Percentiles rank a stretch among this genome's conserved stretches.
These are phyloP conservation scores for Malassezia restricta DNA, from an alignment of 1,284 basidiomycete species.

Conservation along the genomic window DNA sequence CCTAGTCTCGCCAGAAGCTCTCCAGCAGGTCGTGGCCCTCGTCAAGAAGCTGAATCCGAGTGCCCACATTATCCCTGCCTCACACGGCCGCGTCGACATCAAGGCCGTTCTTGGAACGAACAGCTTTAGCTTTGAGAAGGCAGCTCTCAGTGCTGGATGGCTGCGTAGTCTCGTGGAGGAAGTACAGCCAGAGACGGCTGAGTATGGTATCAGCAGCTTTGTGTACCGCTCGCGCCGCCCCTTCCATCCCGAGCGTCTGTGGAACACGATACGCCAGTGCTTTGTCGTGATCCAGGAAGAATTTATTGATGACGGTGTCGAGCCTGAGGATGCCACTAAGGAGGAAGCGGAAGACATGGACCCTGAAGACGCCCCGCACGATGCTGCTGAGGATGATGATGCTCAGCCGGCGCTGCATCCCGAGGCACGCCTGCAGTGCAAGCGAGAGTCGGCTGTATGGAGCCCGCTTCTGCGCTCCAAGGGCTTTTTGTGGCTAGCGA, in stretches of 20 bases:
- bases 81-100: slow-evolving; percentile 46
- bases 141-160: slow-evolving; percentile 49
- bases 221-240: slow-evolving; percentile 43
- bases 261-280: slow-evolving; percentile 47
- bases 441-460: slow-evolving; percentile 46
- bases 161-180: slow-evolving; percentile 47
- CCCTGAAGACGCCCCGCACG: slow-evolving; percentile 13
- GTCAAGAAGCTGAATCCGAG: slow-evolving; percentile 48
- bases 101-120: slow-evolving; percentile 45
- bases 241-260: slow-evolving; percentile 49
- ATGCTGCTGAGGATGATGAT: slow-evolving; percentile 21
- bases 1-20: slow-evolving; percentile 37
- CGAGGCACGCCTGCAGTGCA: slow-evolving; percentile 45
- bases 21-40: slow-evolving; percentile 44
- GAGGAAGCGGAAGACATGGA: slow-evolving; percentile 2
- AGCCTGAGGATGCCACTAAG: slow-evolving; percentile 16
- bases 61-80: slow-evolving; percentile 45
- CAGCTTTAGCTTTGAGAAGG: slow-evolving; percentile 48
- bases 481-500: slow-evolving; percentile 49
- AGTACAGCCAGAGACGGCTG: slow-evolving; percentile 49
- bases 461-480: slow-evolving; percentile 48
- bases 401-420: slow-evolving; percentile 49
- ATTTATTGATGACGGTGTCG: slow-evolving; percentile 44
- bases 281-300: slow-evolving; percentile 48
- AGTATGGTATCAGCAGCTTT: slow-evolving; percentile 35